A percentile compares a stretch with the other conserved stretches of the same genome.
These are phyloP conservation scores for Monilinia laxa DNA, from an alignment of 2,329 filamentous ascomycete species.

Conservation along the genomic window DNA sequence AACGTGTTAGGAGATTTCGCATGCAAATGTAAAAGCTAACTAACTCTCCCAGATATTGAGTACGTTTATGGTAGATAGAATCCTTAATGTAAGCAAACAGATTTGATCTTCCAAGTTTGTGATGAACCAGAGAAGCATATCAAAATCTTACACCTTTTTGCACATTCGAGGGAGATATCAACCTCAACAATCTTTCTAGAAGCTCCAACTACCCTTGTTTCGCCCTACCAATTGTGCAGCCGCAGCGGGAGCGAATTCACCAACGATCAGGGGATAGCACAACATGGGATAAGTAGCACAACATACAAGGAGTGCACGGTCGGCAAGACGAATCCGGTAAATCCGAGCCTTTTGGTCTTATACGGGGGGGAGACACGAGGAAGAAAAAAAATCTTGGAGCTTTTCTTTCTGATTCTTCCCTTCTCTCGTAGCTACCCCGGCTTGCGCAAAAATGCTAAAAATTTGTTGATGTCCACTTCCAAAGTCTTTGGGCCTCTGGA, in stretches of 20 bases:
- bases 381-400: background rate
- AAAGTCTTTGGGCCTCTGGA: conserved; percentile 16
- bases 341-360: conserved; percentile 18
- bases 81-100: background rate
- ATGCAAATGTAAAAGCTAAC: background rate
- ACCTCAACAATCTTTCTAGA: conserved; percentile 16
- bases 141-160: background rate
- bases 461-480: conserved; percentile 16
- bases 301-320: background rate
- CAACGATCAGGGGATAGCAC: background rate
- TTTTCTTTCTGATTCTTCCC: background rate
- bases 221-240: conserved; percentile 10
- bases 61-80: background rate
- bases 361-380: background rate
- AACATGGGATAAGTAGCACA: background rate
- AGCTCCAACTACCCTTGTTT: background rate
- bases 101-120: background rate
- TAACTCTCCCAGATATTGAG: background rate
- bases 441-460: background rate
- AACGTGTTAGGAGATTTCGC: background rate
- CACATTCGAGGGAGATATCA: background rate
- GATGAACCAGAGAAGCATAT: background rate
- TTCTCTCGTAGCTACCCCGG: background rate
- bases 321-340: conserved; percentile 17
- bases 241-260: conserved; percentile 10